Base-by-base conservation (phyloP, 108 stramenopile genomes). In the Poteriospumella lacustris region DNA sequence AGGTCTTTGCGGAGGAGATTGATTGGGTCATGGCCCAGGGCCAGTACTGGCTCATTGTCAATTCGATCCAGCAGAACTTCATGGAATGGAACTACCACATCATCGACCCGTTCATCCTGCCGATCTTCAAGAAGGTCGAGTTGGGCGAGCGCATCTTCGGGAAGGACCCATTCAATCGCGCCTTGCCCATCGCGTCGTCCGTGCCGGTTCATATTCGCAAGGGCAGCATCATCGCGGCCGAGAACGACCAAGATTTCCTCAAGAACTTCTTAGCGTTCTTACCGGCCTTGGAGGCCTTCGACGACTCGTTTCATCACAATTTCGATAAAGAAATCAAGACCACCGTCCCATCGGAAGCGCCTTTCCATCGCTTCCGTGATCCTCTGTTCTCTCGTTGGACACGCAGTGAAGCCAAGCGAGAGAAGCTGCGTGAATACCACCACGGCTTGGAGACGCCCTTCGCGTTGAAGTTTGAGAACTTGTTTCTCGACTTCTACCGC, bases 21-120 rank as follows among this genome's bases (percentile, higher is more conserved):
- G 33, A 73, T 73, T 73, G 70, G 70, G 41, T 42, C 9, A 5
- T 73, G 5, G 3, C 70, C 9, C 43, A 56, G 36, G 70, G 70
- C 29, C 70, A 73, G 42, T 73, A 73, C 31, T 52, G 43, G 70
- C 31, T 34, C 43, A 38, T 73, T 56, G 12, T 73, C n/a, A 44
- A 52, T 44, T 24, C 36, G 3, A 73, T 73, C 31, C 70, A 73
- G 41, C 70, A 73, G 41, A 73, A 73, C 47, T 73, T 73, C 36
- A 26, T 34, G 12, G 70, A 73, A 24, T 73, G 26, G 15, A 36
- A 44, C 28, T 24, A 73, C 33, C 60, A 64, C 36, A 34, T 64
- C 5, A 33, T 31, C 9, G 60, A 64, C 36, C 31, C 31, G 5
- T 64, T 12, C 36, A 5, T 12, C 5, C 28, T 3, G 5, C 60